Percentiles rank a stretch among this genome's conserved stretches.
Evolutionary conservation across 805 yeast species (phyloP).

Genomic region (Yarrowia osloensis): DNA sequence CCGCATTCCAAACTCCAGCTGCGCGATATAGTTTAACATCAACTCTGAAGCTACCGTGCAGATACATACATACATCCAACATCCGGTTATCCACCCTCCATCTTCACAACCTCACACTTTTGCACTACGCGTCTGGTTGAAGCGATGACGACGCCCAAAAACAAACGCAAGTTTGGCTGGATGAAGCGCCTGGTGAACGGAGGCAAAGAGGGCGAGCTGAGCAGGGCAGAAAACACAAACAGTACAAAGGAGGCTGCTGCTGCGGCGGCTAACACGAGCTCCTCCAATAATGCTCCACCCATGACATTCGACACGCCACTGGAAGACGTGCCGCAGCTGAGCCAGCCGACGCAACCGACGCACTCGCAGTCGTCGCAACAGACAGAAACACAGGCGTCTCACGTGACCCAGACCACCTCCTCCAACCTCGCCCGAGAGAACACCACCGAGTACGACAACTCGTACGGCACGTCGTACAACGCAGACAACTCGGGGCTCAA

Average conservation of each 20-base stretch:
- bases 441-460: not conserved
- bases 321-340: not conserved
- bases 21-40: constrained; percentile 10
- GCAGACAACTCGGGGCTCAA: not conserved
- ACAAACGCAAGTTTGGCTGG: constrained; percentile 22
- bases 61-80: not conserved
- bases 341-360: not conserved
- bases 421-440: too few species aligned
- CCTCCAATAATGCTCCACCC: too few species aligned
- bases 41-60: not conserved
- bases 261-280: too few species aligned
- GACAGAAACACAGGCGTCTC: not conserved
- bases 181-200: constrained; percentile 28
- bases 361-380: not conserved
- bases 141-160: constrained; percentile 21
- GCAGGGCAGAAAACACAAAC: not conserved
- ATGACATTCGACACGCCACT: not conserved
- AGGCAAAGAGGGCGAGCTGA: constrained; percentile 4
- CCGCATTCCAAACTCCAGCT: constrained; percentile 14
- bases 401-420: not conserved
- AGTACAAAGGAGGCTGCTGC: too few species aligned
- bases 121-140: not conserved
- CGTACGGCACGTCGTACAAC: not conserved
- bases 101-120: not conserved
- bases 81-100: not conserved